phyloP scores from a whole-genome alignment of 805 yeast species.

The Cyberlindnera maclurae region DNA sequence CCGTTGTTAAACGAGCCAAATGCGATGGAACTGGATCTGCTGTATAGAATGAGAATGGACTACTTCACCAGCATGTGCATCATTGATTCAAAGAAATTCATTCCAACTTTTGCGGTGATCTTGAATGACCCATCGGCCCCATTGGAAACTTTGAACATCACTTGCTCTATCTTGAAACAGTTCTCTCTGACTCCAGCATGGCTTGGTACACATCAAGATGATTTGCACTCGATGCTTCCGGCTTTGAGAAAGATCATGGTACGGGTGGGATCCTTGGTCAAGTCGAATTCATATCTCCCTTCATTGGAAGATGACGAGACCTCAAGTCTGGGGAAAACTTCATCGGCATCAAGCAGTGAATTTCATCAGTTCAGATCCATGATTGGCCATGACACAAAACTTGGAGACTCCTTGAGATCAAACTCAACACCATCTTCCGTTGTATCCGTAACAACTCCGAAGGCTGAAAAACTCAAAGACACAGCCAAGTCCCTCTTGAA shows the following conservation, averaged over 20 bases:
- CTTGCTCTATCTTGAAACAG: conserved; percentile 31
- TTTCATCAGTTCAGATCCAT: conserved; percentile 7
- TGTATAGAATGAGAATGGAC: conserved; percentile 25
- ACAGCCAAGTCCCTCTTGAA: conserved; percentile 20
- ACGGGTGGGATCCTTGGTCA: conserved; percentile 16
- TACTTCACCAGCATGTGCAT: conserved; percentile 23
- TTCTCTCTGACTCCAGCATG: conserved; percentile 27
- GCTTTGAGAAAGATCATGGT: conserved; percentile 25
- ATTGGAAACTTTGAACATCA: conserved; percentile 26
- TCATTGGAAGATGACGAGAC: conserved; percentile 15
- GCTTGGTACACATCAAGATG: conserved; percentile 18
- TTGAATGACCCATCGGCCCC: conserved; percentile 27
- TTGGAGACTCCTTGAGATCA: conserved; percentile 9
- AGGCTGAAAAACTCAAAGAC: conserved; percentile 21
- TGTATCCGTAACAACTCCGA: conserved; percentile 14
- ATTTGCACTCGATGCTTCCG: conserved; percentile 24
- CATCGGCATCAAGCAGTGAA: conserved; percentile 16
- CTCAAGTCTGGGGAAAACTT: conserved; percentile 12
- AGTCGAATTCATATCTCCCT: conserved; percentile 13
- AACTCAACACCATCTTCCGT: conserved; percentile 17
- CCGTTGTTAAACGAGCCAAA: conserved; percentile 12
- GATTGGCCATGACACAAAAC: conserved; percentile 2
- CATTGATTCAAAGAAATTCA: conserved; percentile 13
- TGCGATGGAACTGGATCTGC: conserved; percentile 16
- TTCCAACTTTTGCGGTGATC: conserved; percentile 15